phyloP scores from a whole-genome alignment of 768 basidiomycete species.

The Obba rivulosa region DNA sequence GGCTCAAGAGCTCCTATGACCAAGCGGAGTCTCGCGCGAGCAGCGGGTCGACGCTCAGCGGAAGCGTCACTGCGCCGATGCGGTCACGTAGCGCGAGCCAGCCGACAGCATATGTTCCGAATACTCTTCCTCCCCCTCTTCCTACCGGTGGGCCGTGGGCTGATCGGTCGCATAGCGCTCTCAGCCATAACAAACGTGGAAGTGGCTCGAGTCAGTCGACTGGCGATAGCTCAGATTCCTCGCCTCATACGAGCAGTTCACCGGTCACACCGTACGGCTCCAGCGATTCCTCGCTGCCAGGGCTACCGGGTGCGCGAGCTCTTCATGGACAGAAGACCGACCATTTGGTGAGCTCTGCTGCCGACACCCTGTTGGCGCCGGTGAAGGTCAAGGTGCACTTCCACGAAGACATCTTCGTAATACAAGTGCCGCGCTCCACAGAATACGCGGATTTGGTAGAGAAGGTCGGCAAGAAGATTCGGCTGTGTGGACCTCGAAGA shows the following conservation, averaged over 20 bases:
- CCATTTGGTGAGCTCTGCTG: conserved; percentile 20
- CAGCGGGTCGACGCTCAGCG: conserved; percentile 6
- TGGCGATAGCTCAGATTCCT: conserved; percentile 76
- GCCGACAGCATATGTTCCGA: conserved; percentile 61
- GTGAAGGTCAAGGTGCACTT: conserved; percentile 95
- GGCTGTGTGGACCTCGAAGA: conserved; percentile 78
- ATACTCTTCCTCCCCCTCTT: conserved; percentile 45
- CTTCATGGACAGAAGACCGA: conserved; percentile 52
- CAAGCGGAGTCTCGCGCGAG: conserved; percentile 21
- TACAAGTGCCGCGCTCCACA: conserved; percentile 77
- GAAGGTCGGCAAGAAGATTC: conserved; percentile 89
- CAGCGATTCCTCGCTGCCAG: conserved; percentile 72
- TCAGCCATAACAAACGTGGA: conserved; percentile 57
- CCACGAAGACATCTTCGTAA: conserved; percentile 92
- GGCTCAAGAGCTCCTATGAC: conserved; percentile 50
- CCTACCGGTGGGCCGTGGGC: conserved; percentile 45
- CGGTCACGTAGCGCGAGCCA: conserved; percentile 80
- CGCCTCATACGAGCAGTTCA: conserved; percentile 72
- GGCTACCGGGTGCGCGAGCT: conserved; percentile 42
- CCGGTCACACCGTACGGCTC: conserved; percentile 90
- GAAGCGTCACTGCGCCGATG: conserved; percentile 16
- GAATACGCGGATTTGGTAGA: conserved; percentile 83
- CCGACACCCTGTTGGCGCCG: conserved; percentile 33
- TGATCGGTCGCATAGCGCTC: conserved; percentile 36
- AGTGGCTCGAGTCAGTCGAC: conserved; percentile 85